Evolutionary conservation across 352 stramenopile species (phyloP).

Genomic region (Lagenidium sp.): DNA sequence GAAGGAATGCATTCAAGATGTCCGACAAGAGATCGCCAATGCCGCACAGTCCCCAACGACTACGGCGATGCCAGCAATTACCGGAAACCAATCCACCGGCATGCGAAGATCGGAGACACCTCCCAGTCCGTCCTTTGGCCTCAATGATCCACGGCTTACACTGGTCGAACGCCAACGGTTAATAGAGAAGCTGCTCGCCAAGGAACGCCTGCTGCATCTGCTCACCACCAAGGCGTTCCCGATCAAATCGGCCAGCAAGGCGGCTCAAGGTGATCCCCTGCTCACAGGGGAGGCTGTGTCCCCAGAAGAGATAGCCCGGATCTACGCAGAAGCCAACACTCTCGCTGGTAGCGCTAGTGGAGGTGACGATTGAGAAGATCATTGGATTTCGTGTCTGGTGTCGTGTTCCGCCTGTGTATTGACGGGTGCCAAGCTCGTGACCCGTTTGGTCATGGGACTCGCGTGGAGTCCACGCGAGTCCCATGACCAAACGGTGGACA

Average conservation of each 20-base stretch:
- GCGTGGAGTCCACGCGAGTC: no score
- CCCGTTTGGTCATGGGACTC: no score
- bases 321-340: constrained; percentile 37
- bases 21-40: constrained; percentile 45
- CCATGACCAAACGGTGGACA: no score
- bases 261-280: constrained; percentile 21
- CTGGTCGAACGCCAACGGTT: constrained; percentile 48
- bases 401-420: no score
- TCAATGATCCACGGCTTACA: constrained; percentile 17
- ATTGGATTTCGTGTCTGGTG: no score
- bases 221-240: constrained; percentile 73
- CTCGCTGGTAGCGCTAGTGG: no score
- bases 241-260: constrained; percentile 27
- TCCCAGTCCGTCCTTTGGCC: background rate
- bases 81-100: background rate
- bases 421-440: no score
- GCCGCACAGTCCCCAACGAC: constrained; percentile 16
- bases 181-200: constrained; percentile 73
- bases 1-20: constrained; percentile 76
- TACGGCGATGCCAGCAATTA: constrained; percentile 5
- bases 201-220: constrained; percentile 73
- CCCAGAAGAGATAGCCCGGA: constrained; percentile 28
- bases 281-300: constrained; percentile 33
- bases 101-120: background rate
- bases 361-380: no score